Base-by-base conservation (phyloP, 2,329 filamentous ascomycete species). In the Pestalotiopsis sp. region DNA sequence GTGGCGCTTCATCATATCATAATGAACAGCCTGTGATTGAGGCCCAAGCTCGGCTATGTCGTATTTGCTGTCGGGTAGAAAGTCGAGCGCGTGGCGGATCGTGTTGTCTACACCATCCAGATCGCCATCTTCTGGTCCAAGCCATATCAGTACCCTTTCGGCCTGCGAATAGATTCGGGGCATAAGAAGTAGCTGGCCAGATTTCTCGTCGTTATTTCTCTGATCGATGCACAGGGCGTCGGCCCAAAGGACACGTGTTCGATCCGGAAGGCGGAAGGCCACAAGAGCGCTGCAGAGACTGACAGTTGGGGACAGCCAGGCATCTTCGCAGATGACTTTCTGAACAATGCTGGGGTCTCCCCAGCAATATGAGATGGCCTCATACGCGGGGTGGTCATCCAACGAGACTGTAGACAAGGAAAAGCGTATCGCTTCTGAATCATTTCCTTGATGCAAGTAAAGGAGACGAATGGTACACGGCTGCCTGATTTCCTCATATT, bases 321-420 rank as follows among this genome's bases (percentile, higher is more conserved):
- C 12, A 45, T 39, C 23, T 7, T 65, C 38, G 63, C 27, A 25
- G 17, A 57, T 27, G 63, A 65, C 27, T 6, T 14, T 6, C 17
- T 23, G 3, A 0, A n/a, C 27, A 14, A 27, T 11, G 7, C 23
- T 39, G 20, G 39, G 7, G 17, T 38, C 36, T 39, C 63, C 63
- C 63, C 63, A 65, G 12, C 25, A 25, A 39, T 65, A 65, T 31
- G 63, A 65, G 20, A 65, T 31, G 12, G 63, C 63, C 17, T 31
- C 45, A 45, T 38, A 65, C 0, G 25, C 57, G 13, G 20, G 20
- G 12, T 13, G 13, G 4, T 59, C 27, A 20, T 59, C 14, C 57
- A 59, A 14, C 4, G 57, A 31, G 3, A 25, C 27, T 12, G 57
- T 59, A n/a, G 57, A 31, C 14, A 59, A 6, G 14, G 57, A 59